Percentiles rank a stretch among this genome's conserved stretches.
These are phyloP conservation scores for Raffaelea deltoideospora DNA, from an alignment of 2,329 filamentous ascomycete species.

Conservation along the genomic window DNA sequence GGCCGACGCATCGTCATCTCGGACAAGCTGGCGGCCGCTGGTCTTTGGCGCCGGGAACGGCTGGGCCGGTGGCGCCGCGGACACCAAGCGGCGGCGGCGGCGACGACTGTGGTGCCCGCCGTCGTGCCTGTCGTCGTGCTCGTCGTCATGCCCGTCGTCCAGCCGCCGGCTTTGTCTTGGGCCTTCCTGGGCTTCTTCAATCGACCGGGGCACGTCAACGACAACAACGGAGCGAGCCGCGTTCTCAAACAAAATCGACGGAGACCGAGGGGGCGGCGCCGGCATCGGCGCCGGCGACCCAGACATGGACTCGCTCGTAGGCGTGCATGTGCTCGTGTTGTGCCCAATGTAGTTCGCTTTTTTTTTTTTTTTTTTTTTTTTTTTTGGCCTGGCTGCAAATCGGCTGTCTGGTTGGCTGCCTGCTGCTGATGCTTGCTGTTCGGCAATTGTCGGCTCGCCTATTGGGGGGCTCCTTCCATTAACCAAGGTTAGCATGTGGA, in stretches of 20 bases:
- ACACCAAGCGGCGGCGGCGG: constrained; percentile 24
- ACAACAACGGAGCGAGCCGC: constrained; percentile 34
- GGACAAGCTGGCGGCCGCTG: constrained; percentile 3
- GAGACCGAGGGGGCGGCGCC: constrained; percentile 1
- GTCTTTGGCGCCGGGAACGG: constrained; percentile 31
- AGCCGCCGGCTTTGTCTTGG: no score
- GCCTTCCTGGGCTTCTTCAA: constrained; percentile 48
- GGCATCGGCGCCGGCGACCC: no score
- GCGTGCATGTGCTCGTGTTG: no score
- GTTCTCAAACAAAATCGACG: constrained; percentile 39
- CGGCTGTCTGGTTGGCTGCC: no score
- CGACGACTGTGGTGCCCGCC: neutral
- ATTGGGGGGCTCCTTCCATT: no score
- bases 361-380: no score
- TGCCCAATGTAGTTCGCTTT: no score
- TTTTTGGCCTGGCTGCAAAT: neutral
- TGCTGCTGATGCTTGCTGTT: no score
- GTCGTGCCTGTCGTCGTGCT: neutral
- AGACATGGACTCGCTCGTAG: no score
- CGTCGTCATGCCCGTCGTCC: constrained; percentile 6
- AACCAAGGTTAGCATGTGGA: no score
- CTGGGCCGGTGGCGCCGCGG: constrained; percentile 23
- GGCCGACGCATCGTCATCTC: constrained; percentile 20
- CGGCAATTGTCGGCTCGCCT: no score
- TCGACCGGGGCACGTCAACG: constrained; percentile 55